phyloP scores from a whole-genome alignment of 2,329 filamentous ascomycete genomes.

The Colletotrichum phormii region DNA sequence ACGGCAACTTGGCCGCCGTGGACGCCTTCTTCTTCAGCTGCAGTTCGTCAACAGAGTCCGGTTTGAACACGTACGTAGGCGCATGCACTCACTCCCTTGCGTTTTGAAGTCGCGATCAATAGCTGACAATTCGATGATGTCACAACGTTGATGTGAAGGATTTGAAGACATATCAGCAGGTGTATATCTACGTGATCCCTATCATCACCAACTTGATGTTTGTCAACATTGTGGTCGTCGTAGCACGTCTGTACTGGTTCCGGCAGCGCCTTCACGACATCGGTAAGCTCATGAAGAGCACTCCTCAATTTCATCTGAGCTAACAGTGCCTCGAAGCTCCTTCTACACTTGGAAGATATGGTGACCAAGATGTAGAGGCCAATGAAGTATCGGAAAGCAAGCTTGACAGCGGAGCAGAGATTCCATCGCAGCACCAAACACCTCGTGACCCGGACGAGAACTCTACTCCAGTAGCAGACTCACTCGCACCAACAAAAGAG shows the following conservation, averaged over 20 bases:
- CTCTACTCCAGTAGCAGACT: too few species aligned
- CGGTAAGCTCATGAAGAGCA: too few species aligned
- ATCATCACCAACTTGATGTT: constrained; percentile 61
- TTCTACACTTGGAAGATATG: too few species aligned
- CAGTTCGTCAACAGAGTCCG: constrained; percentile 62
- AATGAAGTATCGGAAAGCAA: too few species aligned
- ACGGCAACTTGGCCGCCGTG: constrained; percentile 53
- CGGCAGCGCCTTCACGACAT: constrained; percentile 49
- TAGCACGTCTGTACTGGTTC: constrained; percentile 62
- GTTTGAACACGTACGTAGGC: constrained; percentile 58
- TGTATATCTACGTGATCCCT: constrained; percentile 62
- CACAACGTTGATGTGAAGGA: constrained; percentile 61
- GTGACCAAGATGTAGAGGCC: too few species aligned
- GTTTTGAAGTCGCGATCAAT: too few species aligned
- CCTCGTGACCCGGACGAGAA: too few species aligned
- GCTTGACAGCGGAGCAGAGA: too few species aligned
- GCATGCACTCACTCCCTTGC: neutral
- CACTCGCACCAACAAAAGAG: too few species aligned
- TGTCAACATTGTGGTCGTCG: constrained; percentile 61
- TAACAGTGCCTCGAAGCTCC: too few species aligned
- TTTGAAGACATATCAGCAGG: constrained; percentile 62
- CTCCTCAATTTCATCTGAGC: too few species aligned
- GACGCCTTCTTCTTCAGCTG: constrained; percentile 63
- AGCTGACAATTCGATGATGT: neutral
- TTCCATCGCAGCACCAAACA: too few species aligned